Percentiles rank a stretch among this genome's conserved stretches.
phyloP scores from a whole-genome alignment of 176 grass and related monocot genomes.

The Aegilops tauschii region DNA sequence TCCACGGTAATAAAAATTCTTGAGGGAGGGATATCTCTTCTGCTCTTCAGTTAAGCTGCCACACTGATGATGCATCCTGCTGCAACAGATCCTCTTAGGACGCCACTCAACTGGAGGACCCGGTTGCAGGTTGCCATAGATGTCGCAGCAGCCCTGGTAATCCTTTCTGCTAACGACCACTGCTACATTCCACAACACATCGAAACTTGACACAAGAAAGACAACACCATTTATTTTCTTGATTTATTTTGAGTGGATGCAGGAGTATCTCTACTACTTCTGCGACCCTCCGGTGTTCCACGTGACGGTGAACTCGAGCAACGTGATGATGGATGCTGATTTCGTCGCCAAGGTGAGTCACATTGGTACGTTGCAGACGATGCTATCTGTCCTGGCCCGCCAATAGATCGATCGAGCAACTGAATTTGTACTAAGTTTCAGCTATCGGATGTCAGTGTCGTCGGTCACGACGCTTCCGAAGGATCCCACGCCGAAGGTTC shows the following conservation, averaged over 20 bases:
- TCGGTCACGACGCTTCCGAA: slow-evolving; percentile 10
- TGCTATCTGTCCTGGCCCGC: background rate
- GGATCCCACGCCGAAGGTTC: slow-evolving; percentile 42
- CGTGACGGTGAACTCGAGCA: slow-evolving; percentile 68
- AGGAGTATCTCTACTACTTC: slow-evolving; percentile 96
- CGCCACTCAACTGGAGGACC: slow-evolving; percentile 82
- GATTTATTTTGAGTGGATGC: slow-evolving; percentile 24
- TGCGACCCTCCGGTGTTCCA: slow-evolving; percentile 79
- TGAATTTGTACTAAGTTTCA: slow-evolving; percentile 20
- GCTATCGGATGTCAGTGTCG: slow-evolving; percentile 64
- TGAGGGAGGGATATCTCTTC: background rate
- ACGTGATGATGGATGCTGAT: slow-evolving; percentile 65
- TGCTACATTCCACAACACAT: background rate
- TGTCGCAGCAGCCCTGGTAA: slow-evolving; percentile 90
- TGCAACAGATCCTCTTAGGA: slow-evolving; percentile 77
- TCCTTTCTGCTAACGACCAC: background rate
- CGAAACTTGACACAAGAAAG: background rate
- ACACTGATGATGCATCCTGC: background rate
- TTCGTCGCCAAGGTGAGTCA: slow-evolving; percentile 67
- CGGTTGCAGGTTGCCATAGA: slow-evolving; percentile 85
- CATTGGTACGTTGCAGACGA: background rate
- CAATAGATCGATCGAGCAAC: background rate
- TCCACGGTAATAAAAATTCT: slow-evolving; percentile 60
- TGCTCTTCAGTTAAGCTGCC: background rate
- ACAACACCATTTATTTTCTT: slow-evolving; percentile 10